Evolutionary conservation across 2,329 filamentous ascomycete genomes (phyloP).

Genomic region (Cladosporium halotolerans): DNA sequence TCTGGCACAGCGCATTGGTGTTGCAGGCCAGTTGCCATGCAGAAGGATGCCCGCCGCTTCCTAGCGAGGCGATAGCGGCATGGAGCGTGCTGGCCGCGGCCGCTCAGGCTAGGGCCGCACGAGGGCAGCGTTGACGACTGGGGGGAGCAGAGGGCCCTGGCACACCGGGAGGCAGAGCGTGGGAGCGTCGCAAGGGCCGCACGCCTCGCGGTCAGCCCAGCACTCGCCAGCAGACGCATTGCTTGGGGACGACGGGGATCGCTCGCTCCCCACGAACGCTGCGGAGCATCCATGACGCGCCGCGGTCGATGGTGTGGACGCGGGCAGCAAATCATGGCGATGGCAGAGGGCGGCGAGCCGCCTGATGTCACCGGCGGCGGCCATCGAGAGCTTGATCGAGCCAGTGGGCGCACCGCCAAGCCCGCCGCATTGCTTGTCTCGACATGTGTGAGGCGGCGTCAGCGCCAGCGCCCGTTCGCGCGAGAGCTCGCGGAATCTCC

Average conservation of each 20-base stretch:
- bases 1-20: background rate
- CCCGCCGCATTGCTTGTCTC: constrained; percentile 7
- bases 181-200: background rate
- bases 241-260: background rate
- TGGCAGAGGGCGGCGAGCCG: background rate
- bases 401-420: background rate
- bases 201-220: constrained; percentile 6
- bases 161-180: background rate
- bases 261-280: background rate
- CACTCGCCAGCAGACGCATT: background rate
- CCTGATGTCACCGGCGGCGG: constrained; percentile 7
- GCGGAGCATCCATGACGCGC: constrained; percentile 8
- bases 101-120: background rate
- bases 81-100: background rate
- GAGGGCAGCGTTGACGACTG: background rate
- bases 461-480: background rate
- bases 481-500: background rate
- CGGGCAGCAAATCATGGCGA: background rate
- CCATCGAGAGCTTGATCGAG: constrained; percentile 1
- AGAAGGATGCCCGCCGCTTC: constrained; percentile 1
- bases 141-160: background rate
- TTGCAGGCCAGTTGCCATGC: background rate
- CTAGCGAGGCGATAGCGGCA: constrained; percentile 1
- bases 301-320: background rate
- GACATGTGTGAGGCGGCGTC: background rate